These are phyloP conservation scores for Porcisia hertigi DNA, from an alignment of 208 protist species.

Conservation along the genomic window DNA sequence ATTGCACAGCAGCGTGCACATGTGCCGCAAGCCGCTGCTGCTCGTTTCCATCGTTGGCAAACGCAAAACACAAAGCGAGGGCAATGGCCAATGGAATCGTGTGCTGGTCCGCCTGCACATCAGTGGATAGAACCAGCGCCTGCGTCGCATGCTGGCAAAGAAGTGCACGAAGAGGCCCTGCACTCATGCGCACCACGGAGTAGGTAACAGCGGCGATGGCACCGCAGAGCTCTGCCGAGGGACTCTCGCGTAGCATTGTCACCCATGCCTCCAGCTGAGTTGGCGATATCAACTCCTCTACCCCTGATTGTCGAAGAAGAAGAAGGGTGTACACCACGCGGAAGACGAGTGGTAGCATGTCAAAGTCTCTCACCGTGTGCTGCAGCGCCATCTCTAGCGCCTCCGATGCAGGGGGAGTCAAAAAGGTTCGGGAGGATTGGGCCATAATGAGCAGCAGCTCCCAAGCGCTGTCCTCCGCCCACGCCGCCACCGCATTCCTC, in stretches of 20 bases:
- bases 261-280: constrained; percentile 37
- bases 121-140: constrained; percentile 19
- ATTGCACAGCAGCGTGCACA: neutral
- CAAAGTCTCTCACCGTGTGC: constrained; percentile 62
- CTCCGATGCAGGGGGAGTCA: constrained; percentile 18
- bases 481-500: constrained; percentile 39
- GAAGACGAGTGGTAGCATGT: constrained; percentile 44
- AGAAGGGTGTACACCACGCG: constrained; percentile 51
- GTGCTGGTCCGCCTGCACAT: constrained; percentile 48
- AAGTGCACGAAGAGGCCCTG: constrained; percentile 20
- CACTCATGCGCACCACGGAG: constrained; percentile 30
- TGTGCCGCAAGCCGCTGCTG: constrained; percentile 10
- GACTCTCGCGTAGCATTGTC: constrained; percentile 30
- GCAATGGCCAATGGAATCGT: constrained; percentile 19
- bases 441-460: constrained; percentile 68
- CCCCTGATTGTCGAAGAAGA: constrained; percentile 36
- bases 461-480: constrained; percentile 82
- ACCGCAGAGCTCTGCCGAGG: constrained; percentile 29
- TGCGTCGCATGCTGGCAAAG: constrained; percentile 19
- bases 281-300: constrained; percentile 26
- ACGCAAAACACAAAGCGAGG: constrained; percentile 14
- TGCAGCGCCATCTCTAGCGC: constrained; percentile 49
- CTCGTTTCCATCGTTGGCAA: neutral
- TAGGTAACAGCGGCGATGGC: constrained; percentile 35
- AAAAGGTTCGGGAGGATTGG: constrained; percentile 31